Base-by-base conservation (phyloP, 2,329 filamentous ascomycete species). In the Coniosporium tulheliwenetii region DNA sequence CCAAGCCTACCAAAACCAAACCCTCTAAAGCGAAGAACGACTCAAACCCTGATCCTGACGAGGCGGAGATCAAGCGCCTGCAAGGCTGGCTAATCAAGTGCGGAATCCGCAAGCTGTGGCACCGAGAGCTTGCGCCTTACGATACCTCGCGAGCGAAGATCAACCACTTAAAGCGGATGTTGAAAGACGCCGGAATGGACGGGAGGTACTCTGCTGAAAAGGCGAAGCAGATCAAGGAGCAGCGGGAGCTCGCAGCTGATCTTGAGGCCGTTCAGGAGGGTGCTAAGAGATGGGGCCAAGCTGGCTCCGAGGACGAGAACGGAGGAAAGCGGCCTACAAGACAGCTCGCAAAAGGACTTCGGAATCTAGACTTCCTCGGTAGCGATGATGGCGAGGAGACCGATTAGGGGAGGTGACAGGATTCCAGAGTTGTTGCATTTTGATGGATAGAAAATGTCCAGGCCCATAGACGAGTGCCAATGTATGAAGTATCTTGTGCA, bases 81-180 rank as follows among this genome's bases (percentile, higher is more conserved):
- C 89, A 96, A 62, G 75, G 77, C 8, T 85, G 89, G 60, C 72
- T 98, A 5, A 64, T 80, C 37, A 94, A 95, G 60, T 98, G 89
- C 53, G 89, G 89, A 29, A 76, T 95, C 41, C 81, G 85, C 40
- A 96, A 95, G 57, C 74, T 95, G 45, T 98, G 91, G 89, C 75
- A 73, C 39, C 77, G 81, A 47, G 85, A 95, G 60, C 70, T 98
- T 26, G 84, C 84, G 57, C 67, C 77, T 41, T 86, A 75, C 51
- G 73, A 79, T 41, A 82, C 87, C 16, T 56, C 71, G 3, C 81
- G 77, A 45, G 84, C 76, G 39, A 95, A 94, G 66, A 84, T 95
- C 45, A 70, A 70, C 40, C 85, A 95, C 55, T 69, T 98, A 7
- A 84, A 77, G 55, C 64, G 64, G 9, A 81, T 93, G 79, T 70